Evolutionary conservation across 495 filamentous ascomycete species (phyloP).

Genomic region (Beverwykella pulmonaria): DNA sequence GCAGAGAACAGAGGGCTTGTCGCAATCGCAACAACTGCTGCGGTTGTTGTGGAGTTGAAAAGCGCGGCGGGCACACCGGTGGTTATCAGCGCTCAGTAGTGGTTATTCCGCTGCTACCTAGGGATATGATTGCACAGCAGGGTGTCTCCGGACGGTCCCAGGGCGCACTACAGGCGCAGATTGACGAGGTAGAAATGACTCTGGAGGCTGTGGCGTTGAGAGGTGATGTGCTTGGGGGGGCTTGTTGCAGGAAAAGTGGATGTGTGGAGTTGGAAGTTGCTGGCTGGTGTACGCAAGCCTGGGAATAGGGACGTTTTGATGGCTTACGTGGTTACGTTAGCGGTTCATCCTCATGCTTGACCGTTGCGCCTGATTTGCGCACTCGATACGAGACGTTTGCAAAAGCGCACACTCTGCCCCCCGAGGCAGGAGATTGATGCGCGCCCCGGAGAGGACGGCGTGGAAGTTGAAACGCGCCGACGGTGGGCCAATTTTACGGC

Average conservation of each 20-base stretch:
- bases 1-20: neutral
- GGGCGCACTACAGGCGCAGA: constrained; percentile 1
- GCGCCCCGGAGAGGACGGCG: neutral
- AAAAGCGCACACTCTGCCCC: neutral
- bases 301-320: neutral
- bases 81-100: neutral
- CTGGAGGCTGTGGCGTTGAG: neutral
- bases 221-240: neutral
- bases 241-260: constrained; percentile 4
- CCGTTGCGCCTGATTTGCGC: neutral
- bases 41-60: neutral
- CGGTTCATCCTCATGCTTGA: neutral
- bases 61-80: neutral
- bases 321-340: neutral
- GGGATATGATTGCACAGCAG: neutral
- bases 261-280: neutral
- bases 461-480: neutral
- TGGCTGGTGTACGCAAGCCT: no score
- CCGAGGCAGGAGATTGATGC: neutral
- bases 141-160: neutral
- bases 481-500: neutral
- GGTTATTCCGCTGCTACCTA: neutral
- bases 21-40: neutral
- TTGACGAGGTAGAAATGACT: constrained; percentile 7
- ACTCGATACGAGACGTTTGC: neutral